Percentiles rank a stretch among this genome's conserved stretches.
Evolutionary conservation across 768 basidiomycete genomes (phyloP).

Genomic region (Mrakia gelida): DNA sequence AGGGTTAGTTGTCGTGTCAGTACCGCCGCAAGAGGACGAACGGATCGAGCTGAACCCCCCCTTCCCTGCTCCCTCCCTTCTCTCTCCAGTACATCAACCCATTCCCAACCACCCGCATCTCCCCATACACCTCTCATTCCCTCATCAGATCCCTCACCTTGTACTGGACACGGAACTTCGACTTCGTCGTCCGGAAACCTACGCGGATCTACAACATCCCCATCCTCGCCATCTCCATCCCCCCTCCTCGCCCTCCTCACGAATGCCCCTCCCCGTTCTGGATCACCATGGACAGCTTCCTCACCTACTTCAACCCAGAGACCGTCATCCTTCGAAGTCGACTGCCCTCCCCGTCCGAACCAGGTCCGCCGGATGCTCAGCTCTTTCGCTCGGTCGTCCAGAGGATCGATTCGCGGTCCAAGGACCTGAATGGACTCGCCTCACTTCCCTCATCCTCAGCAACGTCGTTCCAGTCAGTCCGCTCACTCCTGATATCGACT

Average conservation of each 20-base stretch:
- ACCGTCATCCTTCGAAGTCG: neutral
- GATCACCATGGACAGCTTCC: neutral
- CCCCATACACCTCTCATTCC: neutral
- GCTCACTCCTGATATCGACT: too few species aligned
- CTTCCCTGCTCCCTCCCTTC: neutral
- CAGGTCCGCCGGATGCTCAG: neutral
- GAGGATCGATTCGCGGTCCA: neutral
- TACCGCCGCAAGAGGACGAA: neutral
- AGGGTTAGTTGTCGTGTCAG: too few species aligned
- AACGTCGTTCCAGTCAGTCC: neutral
- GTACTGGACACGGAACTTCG: too few species aligned
- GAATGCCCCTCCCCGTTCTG: neutral
- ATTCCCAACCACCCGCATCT: neutral
- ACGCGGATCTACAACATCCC: too few species aligned
- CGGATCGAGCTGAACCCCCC: neutral
- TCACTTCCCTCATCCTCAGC: neutral
- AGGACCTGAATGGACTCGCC: neutral
- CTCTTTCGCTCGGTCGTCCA: neutral
- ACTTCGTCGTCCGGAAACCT: too few species aligned
- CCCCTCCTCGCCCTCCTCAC: neutral
- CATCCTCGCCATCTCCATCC: neutral
- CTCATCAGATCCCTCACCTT: neutral
- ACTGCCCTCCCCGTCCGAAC: neutral
- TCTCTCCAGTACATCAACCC: neutral
- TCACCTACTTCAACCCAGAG: neutral